phyloP scores from a whole-genome alignment of 129 eudicot species.

The Deinandra increscens region DNA sequence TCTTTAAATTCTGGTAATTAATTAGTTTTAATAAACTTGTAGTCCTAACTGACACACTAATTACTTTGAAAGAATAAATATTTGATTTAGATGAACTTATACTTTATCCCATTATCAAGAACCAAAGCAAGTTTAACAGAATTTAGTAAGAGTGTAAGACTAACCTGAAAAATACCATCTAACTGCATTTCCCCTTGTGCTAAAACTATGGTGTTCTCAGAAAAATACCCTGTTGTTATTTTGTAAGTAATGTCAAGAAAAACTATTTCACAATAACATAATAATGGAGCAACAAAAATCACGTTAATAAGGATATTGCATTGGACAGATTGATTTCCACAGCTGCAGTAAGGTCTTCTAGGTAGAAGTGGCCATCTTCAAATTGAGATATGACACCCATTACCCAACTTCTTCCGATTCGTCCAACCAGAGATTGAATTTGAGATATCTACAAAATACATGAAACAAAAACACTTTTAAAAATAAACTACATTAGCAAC shows the following conservation, averaged over 20 bases:
- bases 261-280: not conserved
- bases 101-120: constrained; percentile 1
- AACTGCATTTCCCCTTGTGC: constrained; percentile 95
- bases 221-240: constrained; percentile 84
- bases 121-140: not conserved
- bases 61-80: not conserved
- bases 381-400: constrained; percentile 97
- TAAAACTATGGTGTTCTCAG: constrained; percentile 87
- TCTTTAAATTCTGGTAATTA: not conserved
- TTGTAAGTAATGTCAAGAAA: constrained; percentile 72
- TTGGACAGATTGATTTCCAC: constrained; percentile 78
- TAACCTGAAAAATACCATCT: constrained; percentile 83
- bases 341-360: constrained; percentile 91
- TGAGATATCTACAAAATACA: constrained; percentile 64
- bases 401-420: constrained; percentile 80
- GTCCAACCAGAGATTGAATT: constrained; percentile 85
- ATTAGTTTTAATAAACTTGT: not conserved
- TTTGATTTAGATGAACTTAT: not conserved
- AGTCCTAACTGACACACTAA: too few species aligned
- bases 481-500: not conserved
- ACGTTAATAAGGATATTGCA: constrained; percentile 83
- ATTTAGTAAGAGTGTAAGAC: constrained; percentile 9
- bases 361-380: constrained; percentile 95
- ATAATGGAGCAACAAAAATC: not conserved
- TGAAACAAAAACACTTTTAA: not conserved